Evolutionary conservation across 169 alveolate species (phyloP).

Genomic region (Plasmodium relictum): DNA sequence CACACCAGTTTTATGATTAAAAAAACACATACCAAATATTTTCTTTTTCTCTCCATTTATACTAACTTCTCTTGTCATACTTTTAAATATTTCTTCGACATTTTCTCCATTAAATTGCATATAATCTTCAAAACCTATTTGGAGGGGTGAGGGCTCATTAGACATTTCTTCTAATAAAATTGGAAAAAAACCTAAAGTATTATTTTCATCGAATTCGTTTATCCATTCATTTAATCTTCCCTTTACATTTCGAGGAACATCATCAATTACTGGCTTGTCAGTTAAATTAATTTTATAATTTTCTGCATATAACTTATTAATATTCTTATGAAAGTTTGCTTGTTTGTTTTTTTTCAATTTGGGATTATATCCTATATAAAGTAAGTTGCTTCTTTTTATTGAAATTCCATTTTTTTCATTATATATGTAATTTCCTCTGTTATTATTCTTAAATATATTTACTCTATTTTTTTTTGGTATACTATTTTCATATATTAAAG

Average conservation of each 20-base stretch:
- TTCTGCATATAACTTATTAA: conserved; percentile 27
- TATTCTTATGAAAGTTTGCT: not conserved
- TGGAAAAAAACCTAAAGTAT: conserved; percentile 85
- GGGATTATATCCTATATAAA: not conserved
- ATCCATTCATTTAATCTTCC: conserved; percentile 87
- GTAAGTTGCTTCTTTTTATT: not conserved
- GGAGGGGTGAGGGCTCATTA: conserved; percentile 86
- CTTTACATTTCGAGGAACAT: conserved; percentile 77
- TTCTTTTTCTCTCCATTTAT: conserved; percentile 59
- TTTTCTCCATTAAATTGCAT: conserved; percentile 85
- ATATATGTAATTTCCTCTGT: not conserved
- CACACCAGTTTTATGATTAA: conserved; percentile 84
- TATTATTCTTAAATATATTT: not conserved
- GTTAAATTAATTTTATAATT: conserved; percentile 56
- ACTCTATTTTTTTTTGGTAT: conserved; percentile 1
- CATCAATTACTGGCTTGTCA: conserved; percentile 68
- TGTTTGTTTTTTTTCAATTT: not conserved
- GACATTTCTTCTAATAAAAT: conserved; percentile 85
- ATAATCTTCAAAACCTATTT: conserved; percentile 86
- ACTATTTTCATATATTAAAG: conserved; percentile 1
- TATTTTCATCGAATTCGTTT: conserved; percentile 79
- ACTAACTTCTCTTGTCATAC: conserved; percentile 64
- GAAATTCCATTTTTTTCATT: conserved; percentile 4
- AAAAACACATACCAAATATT: conserved; percentile 86
- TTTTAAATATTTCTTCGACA: conserved; percentile 85